A percentile compares a stretch with the other conserved stretches of the same genome.
These are phyloP conservation scores for Hypoxylon rickii DNA, from an alignment of 495 filamentous ascomycete species.

Conservation along the genomic window DNA sequence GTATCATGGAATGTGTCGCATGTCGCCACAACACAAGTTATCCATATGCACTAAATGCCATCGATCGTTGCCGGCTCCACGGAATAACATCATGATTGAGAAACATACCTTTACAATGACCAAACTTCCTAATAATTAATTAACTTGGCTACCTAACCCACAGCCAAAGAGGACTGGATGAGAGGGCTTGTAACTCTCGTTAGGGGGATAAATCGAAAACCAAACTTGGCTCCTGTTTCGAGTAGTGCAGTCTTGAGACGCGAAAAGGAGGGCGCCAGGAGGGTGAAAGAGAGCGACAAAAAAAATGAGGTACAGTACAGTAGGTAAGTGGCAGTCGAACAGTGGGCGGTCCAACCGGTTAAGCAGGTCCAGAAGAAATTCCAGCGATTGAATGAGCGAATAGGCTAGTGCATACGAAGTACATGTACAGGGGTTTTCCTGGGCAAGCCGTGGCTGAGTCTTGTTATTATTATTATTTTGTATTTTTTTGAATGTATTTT, in stretches of 20 bases:
- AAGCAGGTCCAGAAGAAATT: slow-evolving; percentile 13
- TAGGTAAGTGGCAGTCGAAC: slow-evolving; percentile 6
- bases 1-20: slow-evolving; percentile 38
- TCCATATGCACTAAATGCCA: slow-evolving; percentile 19
- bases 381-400: slow-evolving; percentile 19
- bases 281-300: slow-evolving; percentile 10
- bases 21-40: slow-evolving; percentile 22
- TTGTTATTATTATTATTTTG: no score
- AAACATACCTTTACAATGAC: slow-evolving; percentile 19
- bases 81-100: slow-evolving; percentile 12
- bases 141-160: slow-evolving; percentile 10
- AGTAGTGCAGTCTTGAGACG: slow-evolving; percentile 33
- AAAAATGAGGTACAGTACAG: slow-evolving; percentile 19
- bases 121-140: slow-evolving; percentile 5
- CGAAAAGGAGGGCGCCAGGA: slow-evolving; percentile 23
- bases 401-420: slow-evolving; percentile 34
- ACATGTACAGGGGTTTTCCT: slow-evolving; percentile 17
- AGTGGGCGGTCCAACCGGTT: slow-evolving; percentile 16
- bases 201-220: slow-evolving; percentile 20
- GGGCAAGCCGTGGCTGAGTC: slow-evolving; percentile 32
- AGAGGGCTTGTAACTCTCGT: slow-evolving; percentile 17
- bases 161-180: slow-evolving; percentile 28
- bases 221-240: slow-evolving; percentile 31
- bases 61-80: neutral
- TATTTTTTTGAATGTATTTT: no score